phyloP scores from a whole-genome alignment of 108 stramenopile species.

The Asterionellopsis glacialis region DNA sequence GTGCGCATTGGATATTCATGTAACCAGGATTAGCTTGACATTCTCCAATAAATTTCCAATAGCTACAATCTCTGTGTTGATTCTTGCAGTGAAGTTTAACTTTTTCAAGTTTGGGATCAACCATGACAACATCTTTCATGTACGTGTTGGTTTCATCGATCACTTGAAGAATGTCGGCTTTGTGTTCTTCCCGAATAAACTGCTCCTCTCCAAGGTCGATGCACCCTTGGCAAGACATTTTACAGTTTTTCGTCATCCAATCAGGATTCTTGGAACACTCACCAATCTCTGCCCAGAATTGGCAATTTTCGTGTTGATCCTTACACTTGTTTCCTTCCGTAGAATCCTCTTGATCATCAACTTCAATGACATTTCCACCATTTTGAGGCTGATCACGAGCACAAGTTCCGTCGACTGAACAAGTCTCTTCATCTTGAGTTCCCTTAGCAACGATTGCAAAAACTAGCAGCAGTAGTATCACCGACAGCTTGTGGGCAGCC shows the following conservation, averaged over 20 bases:
- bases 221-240: slow-evolving; percentile 18
- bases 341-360: too few species aligned
- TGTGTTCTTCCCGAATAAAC: not conserved
- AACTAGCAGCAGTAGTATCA: too few species aligned
- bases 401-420: too few species aligned
- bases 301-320: slow-evolving; percentile 39
- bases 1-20: slow-evolving; percentile 56
- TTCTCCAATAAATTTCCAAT: slow-evolving; percentile 30
- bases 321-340: not conserved
- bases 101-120: slow-evolving; percentile 9
- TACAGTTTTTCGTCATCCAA: slow-evolving; percentile 54
- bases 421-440: too few species aligned
- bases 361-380: too few species aligned
- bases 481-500: too few species aligned
- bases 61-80: slow-evolving; percentile 13
- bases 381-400: too few species aligned
- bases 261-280: slow-evolving; percentile 60
- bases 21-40: slow-evolving; percentile 38
- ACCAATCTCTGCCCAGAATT: slow-evolving; percentile 46
- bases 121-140: slow-evolving; percentile 9
- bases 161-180: not conserved
- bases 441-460: too few species aligned
- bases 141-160: not conserved
- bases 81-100: slow-evolving; percentile 33
- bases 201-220: not conserved